Conservation (phyloP, 176 grass and related monocot genomes). For the Metroxylon sagu region DNA sequence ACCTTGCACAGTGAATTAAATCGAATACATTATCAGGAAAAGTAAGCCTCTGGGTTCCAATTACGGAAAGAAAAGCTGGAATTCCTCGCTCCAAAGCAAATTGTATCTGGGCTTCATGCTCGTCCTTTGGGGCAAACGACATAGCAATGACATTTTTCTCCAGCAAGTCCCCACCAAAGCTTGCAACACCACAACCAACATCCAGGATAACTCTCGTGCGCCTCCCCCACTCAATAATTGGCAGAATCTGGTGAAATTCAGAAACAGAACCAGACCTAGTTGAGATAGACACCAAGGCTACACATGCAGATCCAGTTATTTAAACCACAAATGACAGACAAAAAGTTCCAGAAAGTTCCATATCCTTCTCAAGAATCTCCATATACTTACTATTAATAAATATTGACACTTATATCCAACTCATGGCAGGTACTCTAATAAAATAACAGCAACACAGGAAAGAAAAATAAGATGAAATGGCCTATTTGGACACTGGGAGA, state of each 20-base stretch:
- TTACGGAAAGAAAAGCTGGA: constrained; percentile 72
- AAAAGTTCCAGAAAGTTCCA: no score
- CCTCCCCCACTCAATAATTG: constrained; percentile 57
- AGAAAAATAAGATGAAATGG: no score
- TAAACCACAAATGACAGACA: no score
- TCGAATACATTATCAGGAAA: constrained; percentile 90
- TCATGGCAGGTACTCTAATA: no score
- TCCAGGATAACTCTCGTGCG: constrained; percentile 75
- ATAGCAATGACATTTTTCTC: constrained; percentile 90
- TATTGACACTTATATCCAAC: no score
- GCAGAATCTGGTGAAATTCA: constrained; percentile 49
- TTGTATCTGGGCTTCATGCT: constrained; percentile 95
- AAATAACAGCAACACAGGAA: no score
- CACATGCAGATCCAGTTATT: no score
- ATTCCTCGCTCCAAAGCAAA: constrained; percentile 86
- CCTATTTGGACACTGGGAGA: no score
- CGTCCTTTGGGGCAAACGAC: constrained; percentile 91
- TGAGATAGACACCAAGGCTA: no score
- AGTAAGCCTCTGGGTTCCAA: constrained; percentile 83
- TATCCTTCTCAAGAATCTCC: no score
- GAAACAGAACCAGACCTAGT: not conserved
- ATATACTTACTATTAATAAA: no score
- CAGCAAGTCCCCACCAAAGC: constrained; percentile 84
- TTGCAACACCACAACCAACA: constrained; percentile 92
- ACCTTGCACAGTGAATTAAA: constrained; percentile 82